Conservation (phyloP, 1,284 basidiomycete species). For the Tylopilus sp. region DNA sequence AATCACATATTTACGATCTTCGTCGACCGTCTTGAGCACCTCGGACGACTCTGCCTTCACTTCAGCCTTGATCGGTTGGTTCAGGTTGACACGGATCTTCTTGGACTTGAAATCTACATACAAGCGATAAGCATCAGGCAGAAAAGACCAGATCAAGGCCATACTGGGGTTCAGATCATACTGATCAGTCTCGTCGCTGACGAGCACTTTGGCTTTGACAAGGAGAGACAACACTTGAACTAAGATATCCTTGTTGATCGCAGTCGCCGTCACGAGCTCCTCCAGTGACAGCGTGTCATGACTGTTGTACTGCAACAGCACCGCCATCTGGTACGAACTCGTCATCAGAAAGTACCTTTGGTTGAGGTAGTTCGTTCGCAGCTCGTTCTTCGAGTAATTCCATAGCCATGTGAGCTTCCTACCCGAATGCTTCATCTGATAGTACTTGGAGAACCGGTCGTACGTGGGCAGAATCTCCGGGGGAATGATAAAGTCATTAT, state of each 20-base stretch:
- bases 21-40: constrained; percentile 93
- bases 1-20: constrained; percentile 95
- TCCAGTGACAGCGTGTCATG: constrained; percentile 80
- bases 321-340: constrained; percentile 93
- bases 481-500: constrained; percentile 87
- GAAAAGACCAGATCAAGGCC: neutral
- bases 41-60: constrained; percentile 90
- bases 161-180: constrained; percentile 92
- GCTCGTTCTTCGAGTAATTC: constrained; percentile 96
- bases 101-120: constrained; percentile 88
- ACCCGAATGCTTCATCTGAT: constrained; percentile 91
- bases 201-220: constrained; percentile 86
- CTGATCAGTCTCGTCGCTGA: constrained; percentile 81
- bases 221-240: constrained; percentile 81
- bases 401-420: constrained; percentile 97
- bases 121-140: constrained; percentile 3
- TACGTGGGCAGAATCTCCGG: constrained; percentile 84
- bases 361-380: constrained; percentile 87
- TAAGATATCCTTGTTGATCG: constrained; percentile 81
- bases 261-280: constrained; percentile 81
- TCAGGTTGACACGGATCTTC: constrained; percentile 94
- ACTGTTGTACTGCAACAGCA: constrained; percentile 92
- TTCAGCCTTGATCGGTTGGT: constrained; percentile 92
- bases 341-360: constrained; percentile 98
- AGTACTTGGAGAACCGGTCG: constrained; percentile 92